These are phyloP conservation scores for Coemansia sp. DNA, from an alignment of 192 early-diverging fungal species.

Conservation along the genomic window DNA sequence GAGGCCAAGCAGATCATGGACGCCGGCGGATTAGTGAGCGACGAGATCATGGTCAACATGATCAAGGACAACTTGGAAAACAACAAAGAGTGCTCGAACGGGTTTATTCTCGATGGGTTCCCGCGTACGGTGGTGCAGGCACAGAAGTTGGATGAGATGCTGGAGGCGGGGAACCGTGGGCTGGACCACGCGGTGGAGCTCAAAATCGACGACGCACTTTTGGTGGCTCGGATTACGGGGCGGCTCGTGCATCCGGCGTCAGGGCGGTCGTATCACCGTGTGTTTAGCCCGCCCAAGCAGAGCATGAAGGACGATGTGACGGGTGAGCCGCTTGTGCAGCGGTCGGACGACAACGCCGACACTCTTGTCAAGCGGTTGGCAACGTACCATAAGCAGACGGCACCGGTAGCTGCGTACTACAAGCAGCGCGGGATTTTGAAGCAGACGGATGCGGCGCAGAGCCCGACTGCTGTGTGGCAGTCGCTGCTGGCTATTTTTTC, in stretches of 20 bases:
- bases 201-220: conserved; percentile 86
- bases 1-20: conserved; percentile 99
- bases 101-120: conserved; percentile 99
- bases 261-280: conserved; percentile 95
- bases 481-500: conserved; percentile 87
- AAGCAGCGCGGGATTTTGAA: conserved; percentile 90
- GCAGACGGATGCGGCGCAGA: conserved; percentile 90
- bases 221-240: conserved; percentile 96
- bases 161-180: conserved; percentile 71
- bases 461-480: conserved; percentile 85
- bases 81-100: conserved; percentile 94
- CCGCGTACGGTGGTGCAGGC: conserved; percentile 98
- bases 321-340: conserved; percentile 95
- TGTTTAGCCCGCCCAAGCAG: conserved; percentile 94
- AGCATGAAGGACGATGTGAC: conserved; percentile 91
- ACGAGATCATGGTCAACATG: conserved; percentile 97
- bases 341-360: conserved; percentile 95
- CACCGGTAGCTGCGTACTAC: conserved; percentile 88
- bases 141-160: conserved; percentile 97
- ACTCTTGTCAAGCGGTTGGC: conserved; percentile 90
- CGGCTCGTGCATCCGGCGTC: conserved; percentile 91
- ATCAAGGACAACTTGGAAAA: conserved; percentile 95
- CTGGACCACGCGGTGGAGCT: conserved; percentile 92
- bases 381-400: conserved; percentile 81
- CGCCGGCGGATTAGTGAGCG: conserved; percentile 91